Conservation (phyloP, 2,329 filamentous ascomycete species). For the Colletotrichum godetiae region DNA sequence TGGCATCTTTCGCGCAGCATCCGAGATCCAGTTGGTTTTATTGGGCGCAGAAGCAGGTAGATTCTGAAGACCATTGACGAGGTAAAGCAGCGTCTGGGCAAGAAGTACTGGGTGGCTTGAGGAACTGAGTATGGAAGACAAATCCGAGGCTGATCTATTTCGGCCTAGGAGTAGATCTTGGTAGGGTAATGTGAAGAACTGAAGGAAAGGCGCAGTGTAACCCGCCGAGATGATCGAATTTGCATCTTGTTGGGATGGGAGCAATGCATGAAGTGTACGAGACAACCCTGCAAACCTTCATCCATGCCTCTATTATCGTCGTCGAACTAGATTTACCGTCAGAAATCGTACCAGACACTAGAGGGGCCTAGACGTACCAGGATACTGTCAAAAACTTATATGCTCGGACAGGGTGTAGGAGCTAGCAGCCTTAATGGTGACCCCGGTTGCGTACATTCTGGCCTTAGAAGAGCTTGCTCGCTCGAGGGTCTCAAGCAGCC, state of each 20-base stretch:
- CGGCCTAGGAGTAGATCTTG: not conserved
- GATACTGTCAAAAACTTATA: not conserved
- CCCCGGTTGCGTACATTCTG: not conserved
- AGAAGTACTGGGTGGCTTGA: not conserved
- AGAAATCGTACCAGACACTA: too few relatives aligned
- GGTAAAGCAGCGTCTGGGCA: not conserved
- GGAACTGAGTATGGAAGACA: not conserved
- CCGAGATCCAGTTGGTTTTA: constrained; percentile 23
- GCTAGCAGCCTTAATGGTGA: not conserved
- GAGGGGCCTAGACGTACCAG: not conserved
- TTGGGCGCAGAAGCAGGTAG: constrained; percentile 40
- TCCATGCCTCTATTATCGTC: not conserved
- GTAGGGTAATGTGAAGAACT: not conserved
- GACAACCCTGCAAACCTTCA: too few relatives aligned
- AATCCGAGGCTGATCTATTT: too few relatives aligned
- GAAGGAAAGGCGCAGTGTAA: not conserved
- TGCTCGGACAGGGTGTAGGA: not conserved
- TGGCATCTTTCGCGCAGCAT: constrained; percentile 39
- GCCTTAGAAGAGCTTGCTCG: not conserved
- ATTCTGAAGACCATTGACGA: constrained; percentile 9
- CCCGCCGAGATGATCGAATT: not conserved
- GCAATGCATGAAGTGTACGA: not conserved
- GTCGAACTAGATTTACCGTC: too few relatives aligned
- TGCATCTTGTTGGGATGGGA: not conserved
- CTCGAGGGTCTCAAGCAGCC: not conserved